Base-by-base conservation (phyloP, 1,284 basidiomycete species). In the Agaricales sp. region DNA sequence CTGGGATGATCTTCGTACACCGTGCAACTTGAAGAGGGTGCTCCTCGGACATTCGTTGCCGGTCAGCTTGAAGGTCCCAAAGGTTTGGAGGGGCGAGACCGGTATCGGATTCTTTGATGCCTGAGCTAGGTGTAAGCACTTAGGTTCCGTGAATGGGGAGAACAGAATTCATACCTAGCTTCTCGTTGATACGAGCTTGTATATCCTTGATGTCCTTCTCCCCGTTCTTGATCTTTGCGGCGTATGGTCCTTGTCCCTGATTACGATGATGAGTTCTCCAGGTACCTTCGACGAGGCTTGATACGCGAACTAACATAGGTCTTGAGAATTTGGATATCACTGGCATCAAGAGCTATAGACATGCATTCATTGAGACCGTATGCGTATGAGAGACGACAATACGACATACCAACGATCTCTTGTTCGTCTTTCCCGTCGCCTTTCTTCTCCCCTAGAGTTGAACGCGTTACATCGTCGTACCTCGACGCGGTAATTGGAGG, bases 261-360 rank as follows among this genome's bases (percentile, higher is more conserved):
- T 53, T 14, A 20, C n/a, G 30, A 47, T 26, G 20, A 43, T 60
- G 30, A 59, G 58, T 60, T 46, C 25, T 26, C 14, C 26, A 43
- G 4, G 11, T 2, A 13, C 18, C 20, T 3, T 52, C 4, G 41
- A 18, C 46, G 3, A 44, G 19, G 50, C n/a, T 47, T 55, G 26
- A 51, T 46, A 22, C 50, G 55, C 73, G 49, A 64, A n/a, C 30
- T 35, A 35, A 84, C 92, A 66, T 99, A 99, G 53, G 96, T 99
- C 74, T 98, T 97, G 57, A 99, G 80, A 54, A 99, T 95, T 67
- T 99, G 95, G 51, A 99, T 99, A 64, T 99, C 96, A 54, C 91
- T 94, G 61, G 98, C 96, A 63, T 98, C 96, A 55, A 99, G 82
- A 47, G 88, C 95, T 87, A 61, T n/a, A 18, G 37, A 47, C 50